A percentile compares a stretch with the other conserved stretches of the same genome.
Evolutionary conservation across 371 early-diverging fungal species (phyloP).

Genomic region (Syncephalis fuscata): DNA sequence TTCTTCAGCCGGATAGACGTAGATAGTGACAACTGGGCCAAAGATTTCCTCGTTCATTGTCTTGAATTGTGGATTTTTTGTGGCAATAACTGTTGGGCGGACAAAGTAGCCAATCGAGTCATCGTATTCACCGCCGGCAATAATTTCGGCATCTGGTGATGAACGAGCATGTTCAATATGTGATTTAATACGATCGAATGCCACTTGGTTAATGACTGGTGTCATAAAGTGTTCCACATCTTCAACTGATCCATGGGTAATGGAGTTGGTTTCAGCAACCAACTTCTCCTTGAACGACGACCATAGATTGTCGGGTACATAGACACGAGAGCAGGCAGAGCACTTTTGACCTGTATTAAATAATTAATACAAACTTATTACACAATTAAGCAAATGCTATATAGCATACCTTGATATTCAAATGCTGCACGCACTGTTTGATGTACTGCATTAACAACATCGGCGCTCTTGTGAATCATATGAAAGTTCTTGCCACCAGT

Average conservation of each 20-base stretch:
- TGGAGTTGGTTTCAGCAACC: constrained; percentile 40
- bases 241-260: constrained; percentile 72
- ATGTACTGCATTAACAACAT: constrained; percentile 34
- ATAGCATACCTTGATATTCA: constrained; percentile 58
- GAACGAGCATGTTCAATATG: constrained; percentile 66
- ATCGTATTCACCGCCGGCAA: constrained; percentile 68
- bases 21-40: constrained; percentile 92
- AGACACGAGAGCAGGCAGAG: constrained; percentile 83
- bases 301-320: constrained; percentile 74
- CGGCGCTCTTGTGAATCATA: constrained; percentile 66
- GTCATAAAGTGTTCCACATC: constrained; percentile 50
- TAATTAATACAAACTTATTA: too few species aligned
- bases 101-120: constrained; percentile 82
- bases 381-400: too few species aligned
- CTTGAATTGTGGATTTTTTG: constrained; percentile 69
- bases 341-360: constrained; percentile 74
- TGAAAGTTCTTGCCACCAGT: constrained; percentile 99
- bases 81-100: constrained; percentile 80
- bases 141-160: constrained; percentile 44
- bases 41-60: constrained; percentile 93
- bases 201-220: constrained; percentile 74
- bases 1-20: constrained; percentile 75
- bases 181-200: constrained; percentile 86
- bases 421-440: constrained; percentile 88
- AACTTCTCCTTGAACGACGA: constrained; percentile 53